These are phyloP conservation scores for Schwanniomyces sp. DNA, from an alignment of 805 yeast species.

Conservation along the genomic window DNA sequence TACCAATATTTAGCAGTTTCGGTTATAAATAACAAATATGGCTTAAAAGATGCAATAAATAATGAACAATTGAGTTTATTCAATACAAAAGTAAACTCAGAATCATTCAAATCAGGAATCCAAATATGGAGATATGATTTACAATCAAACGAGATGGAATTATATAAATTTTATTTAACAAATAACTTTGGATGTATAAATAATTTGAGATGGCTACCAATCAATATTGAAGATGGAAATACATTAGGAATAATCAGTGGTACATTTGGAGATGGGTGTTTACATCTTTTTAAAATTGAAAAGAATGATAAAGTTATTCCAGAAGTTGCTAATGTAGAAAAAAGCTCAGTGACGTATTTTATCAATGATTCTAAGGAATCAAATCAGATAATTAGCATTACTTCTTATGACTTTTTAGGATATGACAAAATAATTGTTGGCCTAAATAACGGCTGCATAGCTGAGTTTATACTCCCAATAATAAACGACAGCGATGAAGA, in stretches of 20 bases:
- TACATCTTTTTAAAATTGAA: slow-evolving; percentile 46
- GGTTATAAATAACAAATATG: slow-evolving; percentile 34
- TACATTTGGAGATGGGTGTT: slow-evolving; percentile 56
- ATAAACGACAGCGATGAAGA: slow-evolving; percentile 3
- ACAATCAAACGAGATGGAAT: slow-evolving; percentile 19
- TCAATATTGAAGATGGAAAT: slow-evolving; percentile 19
- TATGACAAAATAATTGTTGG: slow-evolving; percentile 53
- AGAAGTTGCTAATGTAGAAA: slow-evolving; percentile 12
- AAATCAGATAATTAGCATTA: slow-evolving; percentile 25
- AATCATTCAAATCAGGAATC: slow-evolving; percentile 36
- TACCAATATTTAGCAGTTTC: slow-evolving; percentile 52
- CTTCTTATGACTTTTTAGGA: slow-evolving; percentile 49
- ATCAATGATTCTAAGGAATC: slow-evolving; percentile 8
- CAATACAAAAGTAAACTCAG: slow-evolving; percentile 4
- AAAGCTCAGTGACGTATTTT: slow-evolving; percentile 23
- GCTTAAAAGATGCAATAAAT: slow-evolving; percentile 17
- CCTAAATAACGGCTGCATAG: slow-evolving; percentile 55
- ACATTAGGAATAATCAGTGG: slow-evolving; percentile 49
- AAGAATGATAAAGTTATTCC: slow-evolving; percentile 15
- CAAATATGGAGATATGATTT: slow-evolving; percentile 45
- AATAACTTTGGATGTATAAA: slow-evolving; percentile 46
- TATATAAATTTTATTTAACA: slow-evolving; percentile 27
- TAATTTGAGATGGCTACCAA: slow-evolving; percentile 40
- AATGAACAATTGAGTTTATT: slow-evolving; percentile 32
- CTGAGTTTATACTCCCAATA: slow-evolving; percentile 51